A percentile compares a stretch with the other conserved stretches of the same genome.
These are phyloP conservation scores for Anthoceros angustus DNA, from an alignment of 225 moss, liverwort and hornwort genomes.

Conservation along the genomic window DNA sequence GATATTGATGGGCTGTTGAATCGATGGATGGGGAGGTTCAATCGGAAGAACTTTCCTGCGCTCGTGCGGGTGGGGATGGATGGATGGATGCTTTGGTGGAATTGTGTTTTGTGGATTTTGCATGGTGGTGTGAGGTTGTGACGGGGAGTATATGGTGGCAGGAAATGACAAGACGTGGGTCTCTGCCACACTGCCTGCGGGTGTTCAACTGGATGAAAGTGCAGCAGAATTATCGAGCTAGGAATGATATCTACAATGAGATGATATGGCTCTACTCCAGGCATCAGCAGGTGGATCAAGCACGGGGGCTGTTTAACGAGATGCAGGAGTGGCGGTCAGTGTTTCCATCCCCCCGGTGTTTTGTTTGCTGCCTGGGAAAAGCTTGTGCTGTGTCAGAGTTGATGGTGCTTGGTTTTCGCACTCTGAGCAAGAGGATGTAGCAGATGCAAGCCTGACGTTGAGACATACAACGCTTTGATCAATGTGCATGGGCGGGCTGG, in stretches of 20 bases:
- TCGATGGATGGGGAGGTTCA: constrained; percentile 82
- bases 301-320: constrained; percentile 62
- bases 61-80: constrained; percentile 39
- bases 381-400: background rate
- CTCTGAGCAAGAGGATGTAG: background rate
- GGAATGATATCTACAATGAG: constrained; percentile 76
- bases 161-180: constrained; percentile 76
- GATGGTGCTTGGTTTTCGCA: background rate
- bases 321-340: constrained; percentile 99
- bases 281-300: constrained; percentile 65
- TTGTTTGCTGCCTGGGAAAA: background rate
- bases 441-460: constrained; percentile 92
- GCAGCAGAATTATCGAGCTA: constrained; percentile 79
- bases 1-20: constrained; percentile 72
- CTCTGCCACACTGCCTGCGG: constrained; percentile 51
- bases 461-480: constrained; percentile 89
- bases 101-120: background rate
- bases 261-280: constrained; percentile 92
- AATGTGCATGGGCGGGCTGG: constrained; percentile 91
- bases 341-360: background rate
- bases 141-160: constrained; percentile 13
- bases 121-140: background rate
- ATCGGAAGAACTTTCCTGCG: constrained; percentile 73
- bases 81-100: background rate
- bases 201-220: constrained; percentile 94